phyloP scores from a whole-genome alignment of 2,329 filamentous ascomycete species.

The Colletotrichum chrysophilum region DNA sequence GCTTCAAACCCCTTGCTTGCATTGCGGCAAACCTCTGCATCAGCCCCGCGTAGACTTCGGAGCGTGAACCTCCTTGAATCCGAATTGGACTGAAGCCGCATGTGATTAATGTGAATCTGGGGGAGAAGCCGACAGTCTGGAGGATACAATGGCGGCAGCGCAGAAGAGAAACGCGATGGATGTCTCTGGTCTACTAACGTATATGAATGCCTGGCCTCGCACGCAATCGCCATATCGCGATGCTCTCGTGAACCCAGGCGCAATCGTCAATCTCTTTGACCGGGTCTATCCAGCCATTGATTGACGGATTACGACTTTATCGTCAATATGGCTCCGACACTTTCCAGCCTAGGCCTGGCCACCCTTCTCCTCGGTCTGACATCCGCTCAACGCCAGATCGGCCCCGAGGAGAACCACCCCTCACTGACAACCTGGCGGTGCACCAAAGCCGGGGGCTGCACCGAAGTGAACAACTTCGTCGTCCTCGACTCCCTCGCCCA shows the following conservation, averaged over 20 bases:
- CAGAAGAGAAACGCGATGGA: accelerated
- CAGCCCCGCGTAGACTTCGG: neutral
- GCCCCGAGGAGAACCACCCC: constrained; percentile 52
- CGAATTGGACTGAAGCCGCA: neutral
- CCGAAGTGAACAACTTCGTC: constrained; percentile 48
- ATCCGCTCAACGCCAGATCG: constrained; percentile 44
- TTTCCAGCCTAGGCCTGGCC: constrained; percentile 9
- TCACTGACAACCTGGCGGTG: constrained; percentile 57
- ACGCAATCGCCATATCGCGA: neutral
- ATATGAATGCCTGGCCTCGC: neutral
- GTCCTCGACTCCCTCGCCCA: constrained; percentile 56
- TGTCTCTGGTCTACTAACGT: too few relatives aligned
- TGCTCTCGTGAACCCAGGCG: neutral
- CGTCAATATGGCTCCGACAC: constrained; percentile 8
- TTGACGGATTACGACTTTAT: neutral
- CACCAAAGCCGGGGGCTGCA: constrained; percentile 54
- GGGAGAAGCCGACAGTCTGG: neutral
- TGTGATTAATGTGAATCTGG: neutral
- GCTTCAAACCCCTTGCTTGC: neutral
- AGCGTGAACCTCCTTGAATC: neutral
- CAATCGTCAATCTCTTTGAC: neutral
- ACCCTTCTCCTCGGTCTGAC: constrained; percentile 29
- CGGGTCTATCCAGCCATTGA: neutral
- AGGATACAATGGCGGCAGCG: neutral
- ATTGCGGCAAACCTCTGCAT: neutral